Evolutionary conservation across 306 rosid species (phyloP), one percentile per base, ranked within the genome.

Genomic region (Cicer pinnatifidum): DNA sequence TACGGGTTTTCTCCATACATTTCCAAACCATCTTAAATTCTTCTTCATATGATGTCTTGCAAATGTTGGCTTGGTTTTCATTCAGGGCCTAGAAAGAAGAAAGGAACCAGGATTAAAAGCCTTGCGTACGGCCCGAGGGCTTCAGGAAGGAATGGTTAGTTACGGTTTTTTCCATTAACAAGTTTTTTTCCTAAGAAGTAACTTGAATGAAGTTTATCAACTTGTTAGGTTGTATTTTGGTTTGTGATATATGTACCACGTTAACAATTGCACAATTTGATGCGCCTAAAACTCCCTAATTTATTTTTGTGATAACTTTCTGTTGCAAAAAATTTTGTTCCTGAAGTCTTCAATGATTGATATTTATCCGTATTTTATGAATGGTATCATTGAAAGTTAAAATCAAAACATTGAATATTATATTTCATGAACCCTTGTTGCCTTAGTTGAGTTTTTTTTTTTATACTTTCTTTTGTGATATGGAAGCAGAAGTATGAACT

Each of bases 141-240:
- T 93, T 56, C 78, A 40, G 71, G 93, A 88, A 74, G 93, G 98
- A 88, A 93, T 93, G 97, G 98, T 93, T 54, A 77, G 96, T 71
- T 59, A 12, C 69, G 47, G 57, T 51, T 75, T 56, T 44, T 65
- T 73, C 23, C 79, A 72, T 45, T 53, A 41, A 61, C 7, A 48
- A 40, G 63, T 59, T 33, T 39, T 6, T 53, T 17, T 39, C 28
- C 37, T 16, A 20, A 43, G 46, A 39, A 54, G 23, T 64, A 53
- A 62, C 41, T 41, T n/a, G 8, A 45, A 48, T 73, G 57, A 46
- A 44, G 50, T 35, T 15, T 37, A 61, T 37, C 64, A 56, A 23
- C 72, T 64, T 39, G 17, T 33, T 43, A 1, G 66, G 62, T 58
- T 10, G 35, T 47, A 16, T 69, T 82, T 20, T 50, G 50, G 71